These are phyloP conservation scores for Gossypioides kirkii DNA, from an alignment of 345 rosid species.

Conservation along the genomic window DNA sequence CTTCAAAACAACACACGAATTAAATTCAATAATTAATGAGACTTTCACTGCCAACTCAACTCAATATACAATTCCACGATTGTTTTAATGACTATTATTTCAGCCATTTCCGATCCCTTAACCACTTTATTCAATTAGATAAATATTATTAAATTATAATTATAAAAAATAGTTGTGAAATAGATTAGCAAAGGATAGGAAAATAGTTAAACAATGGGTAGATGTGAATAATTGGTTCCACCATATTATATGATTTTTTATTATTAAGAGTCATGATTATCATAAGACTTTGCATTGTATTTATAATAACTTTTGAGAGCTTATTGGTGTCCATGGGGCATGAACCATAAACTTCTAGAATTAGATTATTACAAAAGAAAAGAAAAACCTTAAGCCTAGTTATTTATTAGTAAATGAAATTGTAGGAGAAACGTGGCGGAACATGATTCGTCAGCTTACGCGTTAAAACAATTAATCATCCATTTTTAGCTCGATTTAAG, in stretches of 20 bases:
- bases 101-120: too few relatives aligned
- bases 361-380: neutral
- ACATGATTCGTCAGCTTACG: conserved; percentile 22
- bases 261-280: neutral
- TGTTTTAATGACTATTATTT: too few relatives aligned
- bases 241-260: conserved; percentile 11
- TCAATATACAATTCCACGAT: too few relatives aligned
- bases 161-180: too few relatives aligned
- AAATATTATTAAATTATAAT: neutral
- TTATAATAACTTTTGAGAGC: conserved; percentile 35
- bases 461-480: conserved; percentile 25
- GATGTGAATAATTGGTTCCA: conserved; percentile 63
- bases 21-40: too few relatives aligned
- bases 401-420: neutral
- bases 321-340: conserved; percentile 51
- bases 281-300: neutral
- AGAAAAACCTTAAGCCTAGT: neutral
- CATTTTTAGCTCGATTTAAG: neutral
- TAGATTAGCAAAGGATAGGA: neutral
- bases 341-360: conserved; percentile 30
- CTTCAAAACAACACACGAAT: too few relatives aligned
- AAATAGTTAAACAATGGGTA: neutral
- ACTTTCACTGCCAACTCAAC: too few relatives aligned
- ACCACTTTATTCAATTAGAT: neutral
- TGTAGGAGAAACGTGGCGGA: conserved; percentile 40